Evolutionary conservation across 2,329 filamentous ascomycete species (phyloP).

Genomic region (Hypoxylon sp.): DNA sequence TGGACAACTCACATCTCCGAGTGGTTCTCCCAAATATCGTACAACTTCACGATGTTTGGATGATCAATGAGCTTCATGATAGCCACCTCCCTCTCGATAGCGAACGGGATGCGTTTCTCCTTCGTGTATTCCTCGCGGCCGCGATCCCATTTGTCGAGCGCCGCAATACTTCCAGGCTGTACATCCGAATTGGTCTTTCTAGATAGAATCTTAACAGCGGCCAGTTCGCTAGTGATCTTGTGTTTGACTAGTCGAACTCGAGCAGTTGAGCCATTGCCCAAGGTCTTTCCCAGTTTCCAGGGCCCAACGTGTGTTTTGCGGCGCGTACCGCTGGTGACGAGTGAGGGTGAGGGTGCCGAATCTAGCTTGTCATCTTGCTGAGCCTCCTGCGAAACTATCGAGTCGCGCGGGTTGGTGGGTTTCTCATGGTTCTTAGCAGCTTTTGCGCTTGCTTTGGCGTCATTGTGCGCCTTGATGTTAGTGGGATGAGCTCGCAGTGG

Average conservation of each 20-base stretch:
- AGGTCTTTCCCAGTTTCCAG: constrained; percentile 88
- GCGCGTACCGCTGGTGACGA: constrained; percentile 51
- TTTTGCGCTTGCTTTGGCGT: constrained; percentile 10
- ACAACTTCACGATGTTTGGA: constrained; percentile 90
- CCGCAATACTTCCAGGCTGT: constrained; percentile 84
- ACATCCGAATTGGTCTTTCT: constrained; percentile 81
- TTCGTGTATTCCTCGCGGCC: constrained; percentile 65
- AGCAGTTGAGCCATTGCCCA: constrained; percentile 90
- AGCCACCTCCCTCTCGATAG: constrained; percentile 92
- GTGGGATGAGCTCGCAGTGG: constrained; percentile 39
- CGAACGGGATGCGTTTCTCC: constrained; percentile 79
- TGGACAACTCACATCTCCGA: constrained; percentile 79
- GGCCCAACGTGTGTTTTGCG: constrained; percentile 85
- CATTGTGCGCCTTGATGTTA: constrained; percentile 8
- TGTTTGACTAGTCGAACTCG: constrained; percentile 88
- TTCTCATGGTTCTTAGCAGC: constrained; percentile 10
- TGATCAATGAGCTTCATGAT: constrained; percentile 98
- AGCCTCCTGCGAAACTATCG: constrained; percentile 22
- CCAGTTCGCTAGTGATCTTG: constrained; percentile 77
- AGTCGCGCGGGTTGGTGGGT: constrained; percentile 5
- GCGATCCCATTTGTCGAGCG: constrained; percentile 77
- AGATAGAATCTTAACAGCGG: constrained; percentile 95
- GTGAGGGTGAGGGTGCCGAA: constrained; percentile 43
- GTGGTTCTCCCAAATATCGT: constrained; percentile 97
- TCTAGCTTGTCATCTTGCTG: constrained; percentile 36